Conservation (phyloP, 257 asterid genomes). For the Catharanthus roseus region DNA sequence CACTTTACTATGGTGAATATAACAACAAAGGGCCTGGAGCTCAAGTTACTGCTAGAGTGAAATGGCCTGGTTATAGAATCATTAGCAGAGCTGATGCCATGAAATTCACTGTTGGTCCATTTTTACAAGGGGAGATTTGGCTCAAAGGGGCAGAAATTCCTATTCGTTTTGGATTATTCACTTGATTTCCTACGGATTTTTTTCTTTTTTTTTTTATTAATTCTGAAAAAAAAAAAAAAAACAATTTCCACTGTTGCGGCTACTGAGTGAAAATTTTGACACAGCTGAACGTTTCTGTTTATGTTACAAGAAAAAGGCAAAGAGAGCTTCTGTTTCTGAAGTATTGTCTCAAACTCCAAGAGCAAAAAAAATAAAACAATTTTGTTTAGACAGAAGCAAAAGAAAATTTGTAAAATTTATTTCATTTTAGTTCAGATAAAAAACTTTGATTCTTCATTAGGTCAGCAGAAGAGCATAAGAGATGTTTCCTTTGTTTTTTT, state of each 20-base stretch:
- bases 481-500: not conserved
- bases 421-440: constrained; percentile 1
- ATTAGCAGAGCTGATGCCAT: constrained; percentile 48
- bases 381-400: constrained; percentile 1
- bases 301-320: not conserved
- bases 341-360: not conserved
- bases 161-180: constrained; percentile 51
- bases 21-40: constrained; percentile 65
- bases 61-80: constrained; percentile 51
- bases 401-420: not conserved
- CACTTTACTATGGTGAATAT: constrained; percentile 58
- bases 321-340: not conserved
- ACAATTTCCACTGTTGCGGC: no score
- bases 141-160: constrained; percentile 29
- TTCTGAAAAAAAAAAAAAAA: no score
- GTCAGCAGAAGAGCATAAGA: not conserved
- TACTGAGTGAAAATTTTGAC: constrained; percentile 13
- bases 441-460: constrained; percentile 4
- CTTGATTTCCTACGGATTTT: constrained; percentile 14
- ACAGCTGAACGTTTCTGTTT: constrained; percentile 6
- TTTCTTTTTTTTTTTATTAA: no score
- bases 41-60: constrained; percentile 35
- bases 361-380: not conserved
- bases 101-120: constrained; percentile 50
- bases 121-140: constrained; percentile 64